Base-by-base conservation (phyloP, 2,329 filamentous ascomycete genomes). In the Geoglossum cookeanum region DNA sequence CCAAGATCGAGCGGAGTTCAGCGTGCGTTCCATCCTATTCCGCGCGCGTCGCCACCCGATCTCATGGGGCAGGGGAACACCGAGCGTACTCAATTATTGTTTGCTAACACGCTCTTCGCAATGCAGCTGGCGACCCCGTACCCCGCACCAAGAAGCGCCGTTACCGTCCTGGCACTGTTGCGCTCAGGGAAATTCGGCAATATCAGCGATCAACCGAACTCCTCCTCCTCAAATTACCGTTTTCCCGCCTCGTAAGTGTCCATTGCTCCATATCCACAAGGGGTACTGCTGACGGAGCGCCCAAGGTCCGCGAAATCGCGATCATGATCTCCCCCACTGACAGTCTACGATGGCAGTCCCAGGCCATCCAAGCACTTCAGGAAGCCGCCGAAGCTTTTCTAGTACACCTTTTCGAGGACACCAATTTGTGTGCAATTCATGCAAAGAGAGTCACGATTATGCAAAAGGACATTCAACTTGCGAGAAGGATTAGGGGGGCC, bases 381-480 rank as follows among this genome's bases (percentile, higher is more conserved):
- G 91, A 97, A 75, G 88, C 91, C 13, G 81, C 90, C n/a, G 91
- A 97, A 73, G 91, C 91, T 4, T 97, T 94, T 71, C 78, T 97
- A 63, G 86, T 97, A 59, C 90, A 94, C 67, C 75, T 97, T n/a
- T 96, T 97, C 67, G 90, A 96, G 69, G 88, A 94, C 71, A 87
- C 87, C 62, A 96, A 97, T 73, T 78, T 97, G 47, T 96, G 91
- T 73, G 92, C 91, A 61, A 90, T 97, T 64, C 91, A 97, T 72
- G 92, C 91, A 60, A 96, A 95, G 75, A 79, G 91, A 68, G 89
- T 97, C 56, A 97, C 91, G 44, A 94, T 96, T 65, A 91, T 94
- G 87, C 89, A 92, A 71, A 95, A 95, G 74, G 92, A 97, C 71
- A 95, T 98, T 65, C 91, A 96, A 72, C 78, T 97, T 60, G 91